These are phyloP conservation scores for Phytophthora brassicae DNA, from an alignment of 352 stramenopile species.

Conservation along the genomic window DNA sequence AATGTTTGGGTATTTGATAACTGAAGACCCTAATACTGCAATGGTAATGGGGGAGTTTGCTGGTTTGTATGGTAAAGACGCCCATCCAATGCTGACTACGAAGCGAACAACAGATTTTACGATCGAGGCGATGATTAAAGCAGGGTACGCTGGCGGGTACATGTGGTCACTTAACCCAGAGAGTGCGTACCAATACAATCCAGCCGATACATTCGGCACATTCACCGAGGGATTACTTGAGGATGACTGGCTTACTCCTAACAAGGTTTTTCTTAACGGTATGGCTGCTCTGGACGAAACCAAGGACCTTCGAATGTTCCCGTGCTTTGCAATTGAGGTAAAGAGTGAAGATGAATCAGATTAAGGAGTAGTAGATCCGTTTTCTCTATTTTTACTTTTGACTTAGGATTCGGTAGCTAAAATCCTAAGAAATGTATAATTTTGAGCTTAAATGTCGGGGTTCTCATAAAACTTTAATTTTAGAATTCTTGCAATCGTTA, in stretches of 20 bases:
- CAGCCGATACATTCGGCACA: constrained; percentile 52
- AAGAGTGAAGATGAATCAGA: constrained; percentile 5
- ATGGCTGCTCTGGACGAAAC: constrained; percentile 56
- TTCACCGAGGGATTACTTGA: constrained; percentile 70
- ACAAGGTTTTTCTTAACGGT: constrained; percentile 60
- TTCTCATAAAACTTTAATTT: neutral
- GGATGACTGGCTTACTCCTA: constrained; percentile 72
- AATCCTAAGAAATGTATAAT: constrained; percentile 32
- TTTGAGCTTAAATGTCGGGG: constrained; percentile 19
- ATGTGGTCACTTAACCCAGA: constrained; percentile 83
- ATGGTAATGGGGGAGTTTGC: constrained; percentile 73
- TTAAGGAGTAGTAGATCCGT: constrained; percentile 16
- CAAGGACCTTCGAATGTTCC: constrained; percentile 65
- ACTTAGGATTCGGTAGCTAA: constrained; percentile 17
- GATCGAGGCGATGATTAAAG: constrained; percentile 59
- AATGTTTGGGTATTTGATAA: constrained; percentile 71
- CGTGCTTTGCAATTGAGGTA: constrained; percentile 48
- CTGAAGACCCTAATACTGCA: constrained; percentile 39
- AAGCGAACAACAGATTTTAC: constrained; percentile 71
- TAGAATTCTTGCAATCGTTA: constrained; percentile 20
- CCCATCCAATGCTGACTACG: constrained; percentile 51
- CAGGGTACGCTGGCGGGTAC: constrained; percentile 62
- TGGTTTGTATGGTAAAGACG: constrained; percentile 63
- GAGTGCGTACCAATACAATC: constrained; percentile 78
- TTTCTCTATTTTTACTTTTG: constrained; percentile 25